Conservation (phyloP, 2,329 filamentous ascomycete species). For the Scopulariopsis brevicaulis region DNA sequence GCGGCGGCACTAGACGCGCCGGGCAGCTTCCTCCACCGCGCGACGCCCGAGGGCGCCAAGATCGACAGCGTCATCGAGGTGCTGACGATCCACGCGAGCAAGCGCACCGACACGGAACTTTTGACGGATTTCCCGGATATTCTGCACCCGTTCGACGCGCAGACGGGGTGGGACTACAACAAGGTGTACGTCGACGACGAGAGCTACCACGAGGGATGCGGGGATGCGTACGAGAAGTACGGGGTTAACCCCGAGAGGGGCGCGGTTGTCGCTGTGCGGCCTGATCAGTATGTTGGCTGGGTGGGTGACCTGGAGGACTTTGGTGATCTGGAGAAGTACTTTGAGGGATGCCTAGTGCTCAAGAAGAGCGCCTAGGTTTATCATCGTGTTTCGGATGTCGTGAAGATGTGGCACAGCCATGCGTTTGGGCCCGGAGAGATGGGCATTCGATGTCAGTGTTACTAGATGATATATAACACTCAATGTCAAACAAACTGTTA, state of each 20-base stretch:
- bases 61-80: conserved; percentile 39
- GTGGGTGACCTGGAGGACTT: conserved; percentile 25
- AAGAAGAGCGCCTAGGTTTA: not conserved
- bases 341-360: conserved; percentile 11
- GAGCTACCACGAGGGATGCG: conserved; percentile 40
- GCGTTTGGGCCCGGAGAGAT: too few relatives aligned
- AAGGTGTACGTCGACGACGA: conserved; percentile 44
- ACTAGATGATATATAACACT: too few relatives aligned
- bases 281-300: conserved; percentile 54
- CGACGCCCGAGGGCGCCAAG: conserved; percentile 18
- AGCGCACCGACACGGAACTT: conserved; percentile 34
- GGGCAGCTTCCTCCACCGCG: conserved; percentile 6
- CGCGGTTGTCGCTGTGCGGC: conserved; percentile 47
- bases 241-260: conserved; percentile 46
- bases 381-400: too few relatives aligned
- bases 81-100: conserved; percentile 46
- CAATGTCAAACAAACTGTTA: too few relatives aligned
- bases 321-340: conserved; percentile 20
- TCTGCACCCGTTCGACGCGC: conserved; percentile 31
- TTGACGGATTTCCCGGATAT: conserved; percentile 39
- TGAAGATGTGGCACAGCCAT: too few relatives aligned
- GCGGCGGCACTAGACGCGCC: not conserved
- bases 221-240: conserved; percentile 40
- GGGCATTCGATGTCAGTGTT: too few relatives aligned
- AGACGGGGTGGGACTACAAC: conserved; percentile 41